phyloP scores from a whole-genome alignment of 768 basidiomycete species.

The Boletus eberwhitei region DNA sequence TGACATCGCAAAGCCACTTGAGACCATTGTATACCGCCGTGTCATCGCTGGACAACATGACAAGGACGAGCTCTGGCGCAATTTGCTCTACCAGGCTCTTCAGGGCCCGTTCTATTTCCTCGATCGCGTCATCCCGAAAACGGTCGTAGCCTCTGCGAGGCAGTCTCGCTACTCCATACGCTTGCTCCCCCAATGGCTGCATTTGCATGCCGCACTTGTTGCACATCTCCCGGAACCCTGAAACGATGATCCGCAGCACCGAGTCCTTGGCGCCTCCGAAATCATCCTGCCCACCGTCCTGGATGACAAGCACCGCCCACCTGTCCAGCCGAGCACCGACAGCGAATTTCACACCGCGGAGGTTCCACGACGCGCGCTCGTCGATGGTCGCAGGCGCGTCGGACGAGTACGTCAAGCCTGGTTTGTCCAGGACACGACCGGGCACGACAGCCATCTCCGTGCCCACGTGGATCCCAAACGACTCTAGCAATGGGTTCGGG shows the following conservation, averaged over 20 bases:
- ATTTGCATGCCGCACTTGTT: constrained; percentile 60
- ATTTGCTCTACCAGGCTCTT: neutral
- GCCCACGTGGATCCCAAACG: constrained; percentile 45
- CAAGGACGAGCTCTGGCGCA: constrained; percentile 32
- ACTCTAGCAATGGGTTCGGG: constrained; percentile 30
- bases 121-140: constrained; percentile 48
- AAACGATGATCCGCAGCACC: constrained; percentile 39
- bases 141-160: constrained; percentile 49
- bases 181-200: constrained; percentile 14
- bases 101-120: constrained; percentile 10
- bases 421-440: constrained; percentile 46
- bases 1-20: constrained; percentile 48
- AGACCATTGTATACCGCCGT: constrained; percentile 47
- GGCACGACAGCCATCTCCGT: constrained; percentile 52
- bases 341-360: constrained; percentile 54
- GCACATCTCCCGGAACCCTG: constrained; percentile 62
- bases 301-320: constrained; percentile 69
- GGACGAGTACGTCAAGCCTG: constrained; percentile 40
- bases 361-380: constrained; percentile 48
- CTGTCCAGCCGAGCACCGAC: constrained; percentile 51
- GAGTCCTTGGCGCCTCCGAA: constrained; percentile 51
- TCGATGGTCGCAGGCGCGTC: constrained; percentile 30
- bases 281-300: constrained; percentile 52
- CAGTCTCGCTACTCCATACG: constrained; percentile 38
- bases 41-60: constrained; percentile 48